phyloP scores from a whole-genome alignment of 2,329 filamentous ascomycete species.

The Aspergillus neotritici region DNA sequence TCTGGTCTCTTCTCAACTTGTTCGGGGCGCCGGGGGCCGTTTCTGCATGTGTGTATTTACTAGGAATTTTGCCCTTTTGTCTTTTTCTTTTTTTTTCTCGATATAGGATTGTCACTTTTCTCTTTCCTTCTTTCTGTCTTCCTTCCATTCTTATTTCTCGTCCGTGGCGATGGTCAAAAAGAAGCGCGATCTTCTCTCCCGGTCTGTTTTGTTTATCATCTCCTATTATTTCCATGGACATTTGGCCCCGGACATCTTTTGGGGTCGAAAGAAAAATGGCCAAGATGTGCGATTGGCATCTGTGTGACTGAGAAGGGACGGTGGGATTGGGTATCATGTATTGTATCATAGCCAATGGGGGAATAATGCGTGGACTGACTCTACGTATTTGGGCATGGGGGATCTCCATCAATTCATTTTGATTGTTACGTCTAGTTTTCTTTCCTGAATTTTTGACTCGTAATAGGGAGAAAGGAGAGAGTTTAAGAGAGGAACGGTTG shows the following conservation, averaged over 20 bases:
- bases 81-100: conserved; percentile 7
- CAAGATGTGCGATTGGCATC: too few species aligned
- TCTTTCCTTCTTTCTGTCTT: conserved; percentile 11
- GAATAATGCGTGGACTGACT: too few species aligned
- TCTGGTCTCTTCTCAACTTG: conserved; percentile 8
- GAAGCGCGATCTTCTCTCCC: neutral
- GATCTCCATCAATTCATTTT: too few species aligned
- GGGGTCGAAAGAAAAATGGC: too few species aligned
- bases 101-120: conserved; percentile 16
- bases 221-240: conserved; percentile 5
- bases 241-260: too few species aligned
- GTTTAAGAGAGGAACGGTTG: neutral
- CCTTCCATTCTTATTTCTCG: neutral
- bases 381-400: too few species aligned
- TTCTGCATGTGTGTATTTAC: conserved; percentile 27
- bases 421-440: too few species aligned
- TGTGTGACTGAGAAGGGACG: too few species aligned
- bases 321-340: too few species aligned
- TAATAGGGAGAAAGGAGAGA: too few species aligned
- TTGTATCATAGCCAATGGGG: conserved; percentile 7
- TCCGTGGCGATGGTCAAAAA: neutral
- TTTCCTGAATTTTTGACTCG: too few species aligned
- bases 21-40: conserved; percentile 12
- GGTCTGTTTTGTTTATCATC: conserved; percentile 2
- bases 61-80: conserved; percentile 7